Evolutionary conservation across 2,329 filamentous ascomycete species (phyloP).

Genomic region (Trichoderma lentiforme): DNA sequence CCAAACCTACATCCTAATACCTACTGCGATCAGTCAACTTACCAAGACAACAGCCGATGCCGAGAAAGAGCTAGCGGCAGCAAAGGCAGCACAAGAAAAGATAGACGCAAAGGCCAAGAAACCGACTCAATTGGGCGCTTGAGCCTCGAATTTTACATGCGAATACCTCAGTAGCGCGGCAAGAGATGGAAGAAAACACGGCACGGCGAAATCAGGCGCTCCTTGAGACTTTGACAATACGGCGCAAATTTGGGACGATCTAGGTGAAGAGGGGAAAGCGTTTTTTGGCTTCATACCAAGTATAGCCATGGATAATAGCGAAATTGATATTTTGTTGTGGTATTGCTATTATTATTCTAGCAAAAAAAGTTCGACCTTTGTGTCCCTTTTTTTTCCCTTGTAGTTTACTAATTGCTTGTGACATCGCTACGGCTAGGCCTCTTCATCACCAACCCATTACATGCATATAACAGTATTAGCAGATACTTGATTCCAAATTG

Average conservation of each 20-base stretch:
- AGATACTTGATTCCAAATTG: background rate
- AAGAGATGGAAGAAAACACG: background rate
- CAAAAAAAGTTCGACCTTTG: background rate
- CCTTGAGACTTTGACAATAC: conserved; percentile 1
- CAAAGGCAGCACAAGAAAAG: background rate
- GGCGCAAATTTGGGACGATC: background rate
- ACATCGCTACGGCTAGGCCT: background rate
- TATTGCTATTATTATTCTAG: background rate
- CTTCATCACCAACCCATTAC: background rate
- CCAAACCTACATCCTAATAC: background rate
- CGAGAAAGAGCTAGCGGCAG: background rate
- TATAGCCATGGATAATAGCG: background rate
- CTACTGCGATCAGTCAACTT: background rate
- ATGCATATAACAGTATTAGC: background rate
- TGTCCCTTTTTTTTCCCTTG: background rate
- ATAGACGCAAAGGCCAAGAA: background rate
- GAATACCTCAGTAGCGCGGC: background rate
- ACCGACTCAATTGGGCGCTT: background rate
- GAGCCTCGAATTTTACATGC: background rate
- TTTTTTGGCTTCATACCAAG: background rate
- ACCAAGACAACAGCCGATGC: background rate
- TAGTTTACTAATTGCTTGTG: background rate
- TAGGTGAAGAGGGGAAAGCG: background rate
- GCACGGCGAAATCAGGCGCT: conserved; percentile 16
- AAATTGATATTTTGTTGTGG: conserved; percentile 6